A percentile compares a stretch with the other conserved stretches of the same genome.
Conservation (phyloP, 768 basidiomycete species). For the Russula sp. region DNA sequence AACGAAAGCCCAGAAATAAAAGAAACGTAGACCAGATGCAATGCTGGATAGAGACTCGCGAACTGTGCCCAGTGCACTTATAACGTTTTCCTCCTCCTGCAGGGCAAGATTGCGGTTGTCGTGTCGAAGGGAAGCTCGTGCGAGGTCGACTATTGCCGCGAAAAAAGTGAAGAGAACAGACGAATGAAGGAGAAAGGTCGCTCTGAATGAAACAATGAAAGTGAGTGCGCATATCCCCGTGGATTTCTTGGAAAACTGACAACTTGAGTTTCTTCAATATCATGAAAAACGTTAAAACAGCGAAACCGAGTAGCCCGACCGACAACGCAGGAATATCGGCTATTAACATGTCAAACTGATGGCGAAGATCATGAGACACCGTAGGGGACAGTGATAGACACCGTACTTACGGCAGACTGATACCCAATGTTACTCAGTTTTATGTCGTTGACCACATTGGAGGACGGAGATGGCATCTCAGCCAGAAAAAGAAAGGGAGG, state of each 20-base stretch:
- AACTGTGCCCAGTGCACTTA: constrained; percentile 44
- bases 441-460: background rate
- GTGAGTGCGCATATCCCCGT: background rate
- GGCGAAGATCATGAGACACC: background rate
- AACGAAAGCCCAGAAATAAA: constrained; percentile 70
- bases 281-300: constrained; percentile 34
- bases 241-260: constrained; percentile 17
- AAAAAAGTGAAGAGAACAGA: constrained; percentile 60
- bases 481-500: constrained; percentile 2
- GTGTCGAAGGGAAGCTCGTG: constrained; percentile 46
- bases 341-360: constrained; percentile 31
- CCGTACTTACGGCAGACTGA: constrained; percentile 13
- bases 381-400: background rate
- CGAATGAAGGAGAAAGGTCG: constrained; percentile 51
- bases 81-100: constrained; percentile 33
- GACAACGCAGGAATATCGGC: constrained; percentile 35
- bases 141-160: constrained; percentile 61
- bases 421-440: background rate
- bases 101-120: background rate
- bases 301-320: constrained; percentile 35
- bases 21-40: constrained; percentile 55
- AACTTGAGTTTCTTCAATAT: constrained; percentile 29
- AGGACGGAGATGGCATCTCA: constrained; percentile 7
- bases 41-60: constrained; percentile 61
- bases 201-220: constrained; percentile 27